Evolutionary conservation across 129 eudicot species (phyloP).

Genomic region (Artemisia annua): DNA sequence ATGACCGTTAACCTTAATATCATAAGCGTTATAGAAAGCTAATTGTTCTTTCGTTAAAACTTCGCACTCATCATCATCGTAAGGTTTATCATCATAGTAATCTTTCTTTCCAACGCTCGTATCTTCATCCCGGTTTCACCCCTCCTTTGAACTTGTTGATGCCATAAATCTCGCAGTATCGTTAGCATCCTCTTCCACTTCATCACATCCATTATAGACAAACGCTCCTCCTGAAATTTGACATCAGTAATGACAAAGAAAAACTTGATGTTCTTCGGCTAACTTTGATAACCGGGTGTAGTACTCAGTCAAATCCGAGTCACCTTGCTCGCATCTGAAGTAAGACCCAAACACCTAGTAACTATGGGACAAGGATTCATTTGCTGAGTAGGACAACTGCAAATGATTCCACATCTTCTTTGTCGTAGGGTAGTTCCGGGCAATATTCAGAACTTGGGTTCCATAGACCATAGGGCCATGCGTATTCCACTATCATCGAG

Average conservation of each 20-base stretch:
- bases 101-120: too few relatives aligned
- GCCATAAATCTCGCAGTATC: too few relatives aligned
- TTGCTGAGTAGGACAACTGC: neutral
- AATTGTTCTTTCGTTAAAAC: too few relatives aligned
- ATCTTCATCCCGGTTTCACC: too few relatives aligned
- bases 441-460: neutral
- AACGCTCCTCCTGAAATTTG: conserved; percentile 1
- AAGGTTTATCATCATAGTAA: too few relatives aligned
- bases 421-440: neutral
- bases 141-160: too few relatives aligned
- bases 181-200: too few relatives aligned
- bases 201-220: neutral
- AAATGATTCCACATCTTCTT: neutral
- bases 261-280: neutral
- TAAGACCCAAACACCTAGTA: neutral
- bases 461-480: too few relatives aligned
- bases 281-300: neutral
- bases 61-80: too few relatives aligned
- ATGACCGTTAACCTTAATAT: too few relatives aligned
- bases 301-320: neutral
- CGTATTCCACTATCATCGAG: too few relatives aligned
- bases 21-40: too few relatives aligned
- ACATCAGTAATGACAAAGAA: neutral
- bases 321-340: neutral
- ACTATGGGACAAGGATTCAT: neutral